phyloP scores from a whole-genome alignment of 192 early-diverging fungal genomes.

The Neocallimastix lanati region DNA sequence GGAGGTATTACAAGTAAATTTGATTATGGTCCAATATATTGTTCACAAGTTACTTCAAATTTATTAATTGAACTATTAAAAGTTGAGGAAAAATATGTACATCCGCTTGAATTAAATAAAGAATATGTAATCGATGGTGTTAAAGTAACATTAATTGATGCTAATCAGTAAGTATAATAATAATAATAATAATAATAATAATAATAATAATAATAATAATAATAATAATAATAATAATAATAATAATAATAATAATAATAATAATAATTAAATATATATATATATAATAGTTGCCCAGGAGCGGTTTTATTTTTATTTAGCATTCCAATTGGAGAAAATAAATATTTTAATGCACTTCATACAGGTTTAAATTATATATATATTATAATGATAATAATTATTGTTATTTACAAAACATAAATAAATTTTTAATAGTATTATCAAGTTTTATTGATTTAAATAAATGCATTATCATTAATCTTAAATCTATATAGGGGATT shows the following conservation, averaged over 20 bases:
- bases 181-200: too few species aligned
- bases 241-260: too few species aligned
- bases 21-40: constrained; percentile 69
- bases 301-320: constrained; percentile 56
- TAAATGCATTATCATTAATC: too few species aligned
- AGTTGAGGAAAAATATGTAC: constrained; percentile 34
- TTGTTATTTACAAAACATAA: too few species aligned
- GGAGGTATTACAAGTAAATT: constrained; percentile 50
- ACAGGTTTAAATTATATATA: too few species aligned
- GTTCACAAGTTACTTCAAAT: constrained; percentile 68
- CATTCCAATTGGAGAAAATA: constrained; percentile 1
- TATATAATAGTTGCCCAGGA: constrained; percentile 25
- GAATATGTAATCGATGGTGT: constrained; percentile 35
- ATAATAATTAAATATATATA: too few species aligned
- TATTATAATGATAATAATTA: too few species aligned
- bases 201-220: too few species aligned
- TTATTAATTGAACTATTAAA: constrained; percentile 46
- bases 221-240: too few species aligned
- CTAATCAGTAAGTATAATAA: constrained; percentile 53
- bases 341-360: neutral
- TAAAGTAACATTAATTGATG: constrained; percentile 67
- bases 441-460: too few species aligned
- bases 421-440: too few species aligned
- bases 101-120: constrained; percentile 53
- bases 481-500: neutral